Evolutionary conservation across 1,284 basidiomycete genomes (phyloP), one percentile per base, ranked within the genome.

Genomic region (Grifola frondosa): DNA sequence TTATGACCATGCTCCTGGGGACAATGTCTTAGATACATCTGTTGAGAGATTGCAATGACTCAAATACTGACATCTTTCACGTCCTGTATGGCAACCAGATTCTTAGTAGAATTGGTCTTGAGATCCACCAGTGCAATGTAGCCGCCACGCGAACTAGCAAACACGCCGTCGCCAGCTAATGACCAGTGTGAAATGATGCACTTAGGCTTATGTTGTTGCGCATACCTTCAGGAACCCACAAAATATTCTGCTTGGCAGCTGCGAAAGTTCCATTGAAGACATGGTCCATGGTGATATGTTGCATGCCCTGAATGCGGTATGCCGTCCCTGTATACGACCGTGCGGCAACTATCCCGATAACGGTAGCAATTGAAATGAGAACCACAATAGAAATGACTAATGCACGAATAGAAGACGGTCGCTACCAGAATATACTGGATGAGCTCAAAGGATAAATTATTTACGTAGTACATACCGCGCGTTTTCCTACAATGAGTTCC

Each of bases 141-240:
- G 11, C 78, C 80, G 20, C 77, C 68, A 31, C 78, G 68, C 21
- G 69, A 63, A 4, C 79, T 74, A 1, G 88, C 90, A 65, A 86
- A 96, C 1, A 95, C 89, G 2, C 94, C 95, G 62, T 97, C 94
- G 3, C 88, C 90, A 49, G 91, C 91, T 89, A 39, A 20, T 13
- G 28, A 24, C 20, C 4, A 9, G 3, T 8, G 17, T 41, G 10
- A 33, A 30, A 6, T 19, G 2, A 7, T 6, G 24, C 16, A n/a
- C n/a, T 19, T 24, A n/a, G 6, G 23, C 17, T 11, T 11, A 23
- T 12, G 20, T 17, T 25, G n/a, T 3, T 12, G 12, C 13, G 54
- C 75, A 23, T 47, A 90, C 93, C 92, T 78, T 95, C 91, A 10
- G 84, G 80, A 22, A 97, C 84, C 94, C 94, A 97, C 34, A 81